These are phyloP conservation scores for Tremellales sp. DNA, from an alignment of 1,284 basidiomycete genomes.

Conservation along the genomic window DNA sequence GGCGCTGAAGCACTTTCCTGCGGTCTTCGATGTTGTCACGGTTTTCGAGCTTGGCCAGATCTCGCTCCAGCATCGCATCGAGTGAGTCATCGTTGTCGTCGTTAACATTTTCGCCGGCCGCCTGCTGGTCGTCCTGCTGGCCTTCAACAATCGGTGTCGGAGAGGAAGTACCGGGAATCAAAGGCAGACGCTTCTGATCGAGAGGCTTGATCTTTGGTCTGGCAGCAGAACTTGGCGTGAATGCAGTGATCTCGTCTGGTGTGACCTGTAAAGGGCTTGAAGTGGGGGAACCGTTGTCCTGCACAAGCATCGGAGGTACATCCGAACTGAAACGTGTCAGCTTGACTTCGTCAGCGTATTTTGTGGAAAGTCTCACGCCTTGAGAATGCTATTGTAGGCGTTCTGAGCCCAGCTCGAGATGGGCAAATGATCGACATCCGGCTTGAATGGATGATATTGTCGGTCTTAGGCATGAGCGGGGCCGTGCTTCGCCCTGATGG, in stretches of 20 bases:
- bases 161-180: conserved; percentile 1
- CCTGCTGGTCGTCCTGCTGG: neutral
- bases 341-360: too few relatives aligned
- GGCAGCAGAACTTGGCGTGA: conserved; percentile 27
- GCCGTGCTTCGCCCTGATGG: neutral
- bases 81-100: neutral
- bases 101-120: neutral
- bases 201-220: too few relatives aligned
- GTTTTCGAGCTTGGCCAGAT: neutral
- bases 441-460: conserved; percentile 11
- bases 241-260: conserved; percentile 29
- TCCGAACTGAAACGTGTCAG: too few relatives aligned
- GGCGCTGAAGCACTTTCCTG: neutral
- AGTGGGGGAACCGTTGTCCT: conserved; percentile 10
- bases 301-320: conserved; percentile 5
- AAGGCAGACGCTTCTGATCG: neutral
- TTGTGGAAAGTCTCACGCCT: too few relatives aligned
- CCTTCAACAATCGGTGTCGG: neutral
- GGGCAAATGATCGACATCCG: conserved; percentile 14
- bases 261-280: conserved; percentile 17
- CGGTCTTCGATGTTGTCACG: neutral
- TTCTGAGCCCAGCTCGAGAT: conserved; percentile 22
- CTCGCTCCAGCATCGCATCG: neutral
- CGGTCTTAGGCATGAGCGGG: conserved; percentile 16
- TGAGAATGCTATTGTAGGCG: too few relatives aligned